A percentile compares a stretch with the other conserved stretches of the same genome.
phyloP scores from a whole-genome alignment of 768 basidiomycete genomes.

The Rickenella mellea region DNA sequence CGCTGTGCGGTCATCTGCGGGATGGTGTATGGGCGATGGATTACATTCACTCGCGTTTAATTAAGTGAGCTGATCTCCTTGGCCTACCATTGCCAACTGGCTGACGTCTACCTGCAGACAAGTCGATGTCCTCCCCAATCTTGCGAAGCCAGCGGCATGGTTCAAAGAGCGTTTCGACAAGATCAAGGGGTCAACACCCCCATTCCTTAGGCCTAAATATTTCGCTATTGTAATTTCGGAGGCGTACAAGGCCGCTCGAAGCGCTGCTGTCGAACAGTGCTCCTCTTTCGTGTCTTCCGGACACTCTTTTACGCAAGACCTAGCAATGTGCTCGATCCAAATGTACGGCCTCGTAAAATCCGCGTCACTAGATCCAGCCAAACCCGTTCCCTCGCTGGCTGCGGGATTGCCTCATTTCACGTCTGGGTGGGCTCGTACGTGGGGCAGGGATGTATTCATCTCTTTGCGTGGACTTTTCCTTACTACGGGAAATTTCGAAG shows the following conservation, averaged over 20 bases:
- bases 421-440: constrained; percentile 89
- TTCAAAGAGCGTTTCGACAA: constrained; percentile 80
- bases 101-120: constrained; percentile 33
- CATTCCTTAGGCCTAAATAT: constrained; percentile 91
- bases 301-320: constrained; percentile 81
- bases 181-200: constrained; percentile 63
- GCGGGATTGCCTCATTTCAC: constrained; percentile 95
- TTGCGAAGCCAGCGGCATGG: constrained; percentile 72
- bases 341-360: constrained; percentile 89
- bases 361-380: constrained; percentile 74
- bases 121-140: constrained; percentile 50
- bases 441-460: constrained; percentile 95
- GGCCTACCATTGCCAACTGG: constrained; percentile 4
- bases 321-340: constrained; percentile 78
- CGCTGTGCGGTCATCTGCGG: constrained; percentile 80
- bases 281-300: constrained; percentile 82
- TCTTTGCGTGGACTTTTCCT: constrained; percentile 89
- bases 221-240: constrained; percentile 87
- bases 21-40: constrained; percentile 89
- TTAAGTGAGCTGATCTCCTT: constrained; percentile 36
- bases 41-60: constrained; percentile 67
- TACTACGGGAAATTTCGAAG: constrained; percentile 82
- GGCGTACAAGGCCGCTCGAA: constrained; percentile 87
- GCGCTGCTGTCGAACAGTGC: constrained; percentile 74
- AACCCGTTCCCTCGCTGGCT: constrained; percentile 72